A percentile compares a stretch with the other conserved stretches of the same genome.
These are phyloP conservation scores for Gaeumannomyces tritici DNA, from an alignment of 2,329 filamentous ascomycete species.

Conservation along the genomic window DNA sequence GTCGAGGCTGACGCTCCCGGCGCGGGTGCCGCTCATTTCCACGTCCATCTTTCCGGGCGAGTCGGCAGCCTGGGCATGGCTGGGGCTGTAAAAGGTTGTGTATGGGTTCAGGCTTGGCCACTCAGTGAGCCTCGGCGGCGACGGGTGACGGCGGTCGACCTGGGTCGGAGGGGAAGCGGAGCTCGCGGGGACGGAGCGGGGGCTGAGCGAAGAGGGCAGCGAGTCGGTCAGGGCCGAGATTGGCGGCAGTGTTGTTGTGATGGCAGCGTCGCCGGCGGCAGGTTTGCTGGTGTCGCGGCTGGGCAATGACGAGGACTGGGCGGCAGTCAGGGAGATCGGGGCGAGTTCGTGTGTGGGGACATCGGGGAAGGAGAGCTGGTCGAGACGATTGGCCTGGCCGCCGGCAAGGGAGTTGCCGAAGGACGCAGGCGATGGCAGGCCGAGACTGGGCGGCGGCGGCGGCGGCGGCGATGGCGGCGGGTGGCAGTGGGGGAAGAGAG, in stretches of 20 bases:
- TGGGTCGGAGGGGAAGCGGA: conserved; percentile 12
- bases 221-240: conserved; percentile 28
- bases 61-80: conserved; percentile 31
- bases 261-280: conserved; percentile 12
- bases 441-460: not conserved
- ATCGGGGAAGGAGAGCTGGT: conserved; percentile 21
- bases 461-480: not conserved
- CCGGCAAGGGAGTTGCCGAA: not conserved
- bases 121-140: conserved; percentile 16
- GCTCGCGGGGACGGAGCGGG: conserved; percentile 9
- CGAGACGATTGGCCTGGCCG: conserved; percentile 21
- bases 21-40: conserved; percentile 32
- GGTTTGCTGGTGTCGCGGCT: not conserved
- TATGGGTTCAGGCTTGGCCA: conserved; percentile 42
- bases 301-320: conserved; percentile 6
- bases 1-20: conserved; percentile 48
- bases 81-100: conserved; percentile 36
- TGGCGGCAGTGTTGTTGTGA: conserved; percentile 31
- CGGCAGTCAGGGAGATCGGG: conserved; percentile 26
- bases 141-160: conserved; percentile 13
- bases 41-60: conserved; percentile 39
- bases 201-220: conserved; percentile 13
- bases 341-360: conserved; percentile 28
- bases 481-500: not conserved
- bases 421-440: not conserved